These are phyloP conservation scores for Trametes hirsuta DNA, from an alignment of 1,284 basidiomycete species.

Conservation along the genomic window DNA sequence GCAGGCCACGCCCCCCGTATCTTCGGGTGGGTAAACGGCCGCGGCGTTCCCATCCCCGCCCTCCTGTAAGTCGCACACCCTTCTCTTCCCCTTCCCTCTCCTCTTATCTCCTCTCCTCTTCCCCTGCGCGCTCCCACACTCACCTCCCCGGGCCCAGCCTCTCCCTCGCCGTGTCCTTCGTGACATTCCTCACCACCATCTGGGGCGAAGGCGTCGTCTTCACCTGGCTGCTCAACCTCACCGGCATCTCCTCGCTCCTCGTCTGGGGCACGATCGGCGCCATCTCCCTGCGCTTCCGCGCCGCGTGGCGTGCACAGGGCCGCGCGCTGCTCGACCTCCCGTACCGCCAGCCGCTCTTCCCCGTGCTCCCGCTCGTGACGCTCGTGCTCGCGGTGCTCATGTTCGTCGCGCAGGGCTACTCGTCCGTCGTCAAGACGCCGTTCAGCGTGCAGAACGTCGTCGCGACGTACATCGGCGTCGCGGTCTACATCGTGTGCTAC, in stretches of 20 bases:
- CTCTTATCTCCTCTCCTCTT: background rate
- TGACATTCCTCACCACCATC: slow-evolving; percentile 56
- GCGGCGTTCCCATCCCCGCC: slow-evolving; percentile 65
- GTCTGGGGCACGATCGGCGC: slow-evolving; percentile 64
- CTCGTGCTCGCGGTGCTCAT: slow-evolving; percentile 47
- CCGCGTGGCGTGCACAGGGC: slow-evolving; percentile 46
- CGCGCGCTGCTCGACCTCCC: slow-evolving; percentile 46
- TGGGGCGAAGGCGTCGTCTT: slow-evolving; percentile 59
- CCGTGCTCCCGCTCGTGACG: slow-evolving; percentile 47
- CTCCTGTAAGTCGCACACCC: slow-evolving; percentile 41
- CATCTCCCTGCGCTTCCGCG: slow-evolving; percentile 55
- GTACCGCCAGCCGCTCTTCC: slow-evolving; percentile 51
- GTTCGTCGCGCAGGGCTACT: slow-evolving; percentile 56
- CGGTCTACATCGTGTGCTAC: slow-evolving; percentile 40
- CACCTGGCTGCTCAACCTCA: slow-evolving; percentile 67
- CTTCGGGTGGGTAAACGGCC: slow-evolving; percentile 65
- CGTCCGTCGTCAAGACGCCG: slow-evolving; percentile 39
- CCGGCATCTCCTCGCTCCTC: slow-evolving; percentile 70
- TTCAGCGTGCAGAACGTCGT: slow-evolving; percentile 45
- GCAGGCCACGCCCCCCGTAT: slow-evolving; percentile 80
- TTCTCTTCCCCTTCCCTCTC: background rate
- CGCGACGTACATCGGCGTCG: slow-evolving; percentile 46
- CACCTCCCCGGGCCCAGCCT: slow-evolving; percentile 33
- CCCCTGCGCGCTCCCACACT: too few relatives aligned
- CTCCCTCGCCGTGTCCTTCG: slow-evolving; percentile 48